phyloP scores from a whole-genome alignment of 1,284 basidiomycete species.

The Albatrellus sp. region DNA sequence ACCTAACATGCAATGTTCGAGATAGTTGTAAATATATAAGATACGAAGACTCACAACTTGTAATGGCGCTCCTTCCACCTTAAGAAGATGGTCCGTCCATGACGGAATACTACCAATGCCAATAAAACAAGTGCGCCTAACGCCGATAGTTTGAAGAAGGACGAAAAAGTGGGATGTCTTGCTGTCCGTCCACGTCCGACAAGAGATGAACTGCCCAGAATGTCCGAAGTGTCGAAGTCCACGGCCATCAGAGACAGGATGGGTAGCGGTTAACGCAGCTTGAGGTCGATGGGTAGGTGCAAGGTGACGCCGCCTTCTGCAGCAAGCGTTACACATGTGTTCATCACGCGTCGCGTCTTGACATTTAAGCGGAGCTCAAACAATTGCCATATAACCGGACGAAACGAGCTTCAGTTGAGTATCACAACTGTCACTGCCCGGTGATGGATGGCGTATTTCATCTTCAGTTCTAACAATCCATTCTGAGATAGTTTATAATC shows the following conservation, averaged over 20 bases:
- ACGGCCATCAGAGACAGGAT: constrained; percentile 25
- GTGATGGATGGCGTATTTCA: too few species aligned
- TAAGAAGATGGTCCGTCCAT: constrained; percentile 25
- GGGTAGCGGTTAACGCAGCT: background rate
- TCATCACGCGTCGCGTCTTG: background rate
- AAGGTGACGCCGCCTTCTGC: too few species aligned
- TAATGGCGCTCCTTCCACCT: constrained; percentile 13
- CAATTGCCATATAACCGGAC: background rate
- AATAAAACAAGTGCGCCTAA: constrained; percentile 24
- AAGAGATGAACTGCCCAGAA: constrained; percentile 45
- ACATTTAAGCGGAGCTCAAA: constrained; percentile 12
- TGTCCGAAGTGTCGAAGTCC: constrained; percentile 49
- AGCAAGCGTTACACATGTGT: background rate
- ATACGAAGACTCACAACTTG: constrained; percentile 13
- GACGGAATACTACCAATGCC: constrained; percentile 15
- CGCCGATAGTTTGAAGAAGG: constrained; percentile 23
- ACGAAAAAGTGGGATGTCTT: constrained; percentile 8
- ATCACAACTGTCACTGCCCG: too few species aligned
- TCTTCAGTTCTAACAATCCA: too few species aligned
- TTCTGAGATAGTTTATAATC: too few species aligned
- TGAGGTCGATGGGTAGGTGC: too few species aligned
- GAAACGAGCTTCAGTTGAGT: too few species aligned
- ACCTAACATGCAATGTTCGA: constrained; percentile 19
- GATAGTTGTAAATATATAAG: constrained; percentile 1
- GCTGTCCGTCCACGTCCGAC: constrained; percentile 20